Evolutionary conservation across 805 yeast species (phyloP).

Genomic region (Tetrapisispora iriomotensis): DNA sequence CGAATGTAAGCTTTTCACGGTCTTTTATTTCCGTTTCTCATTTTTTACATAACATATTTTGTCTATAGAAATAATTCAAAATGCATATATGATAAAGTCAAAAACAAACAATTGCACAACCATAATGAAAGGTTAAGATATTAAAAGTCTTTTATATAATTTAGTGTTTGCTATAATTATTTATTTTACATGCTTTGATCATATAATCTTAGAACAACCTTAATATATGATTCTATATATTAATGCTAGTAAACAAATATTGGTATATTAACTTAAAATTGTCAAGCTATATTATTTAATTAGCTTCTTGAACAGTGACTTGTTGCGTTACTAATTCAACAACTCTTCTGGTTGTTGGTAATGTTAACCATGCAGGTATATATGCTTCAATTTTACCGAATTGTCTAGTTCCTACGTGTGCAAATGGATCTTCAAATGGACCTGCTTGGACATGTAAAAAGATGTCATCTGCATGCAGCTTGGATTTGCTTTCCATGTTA

Average conservation of each 20-base stretch:
- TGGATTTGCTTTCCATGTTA: constrained; percentile 41
- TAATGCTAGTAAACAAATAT: background rate
- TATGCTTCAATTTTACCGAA: constrained; percentile 79
- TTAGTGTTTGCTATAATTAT: no score
- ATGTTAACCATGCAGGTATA: constrained; percentile 87
- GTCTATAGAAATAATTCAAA: no score
- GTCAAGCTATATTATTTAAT: constrained; percentile 1
- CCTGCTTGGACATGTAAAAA: constrained; percentile 63
- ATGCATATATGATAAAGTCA: no score
- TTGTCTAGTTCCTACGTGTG: constrained; percentile 62
- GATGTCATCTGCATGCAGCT: constrained; percentile 39
- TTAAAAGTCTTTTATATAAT: no score
- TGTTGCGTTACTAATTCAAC: constrained; percentile 81
- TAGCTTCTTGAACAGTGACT: constrained; percentile 41
- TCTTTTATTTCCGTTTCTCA: no score
- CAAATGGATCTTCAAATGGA: constrained; percentile 75
- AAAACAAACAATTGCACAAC: no score
- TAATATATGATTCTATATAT: no score
- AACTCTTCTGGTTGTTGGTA: constrained; percentile 80
- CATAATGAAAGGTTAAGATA: no score
- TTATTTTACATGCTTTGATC: no score
- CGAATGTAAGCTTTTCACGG: no score
- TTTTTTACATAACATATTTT: no score
- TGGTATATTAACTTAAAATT: constrained; percentile 1
- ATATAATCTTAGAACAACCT: background rate